phyloP scores from a whole-genome alignment of 192 early-diverging fungal genomes.

The Tieghemiomyces parasiticus region DNA sequence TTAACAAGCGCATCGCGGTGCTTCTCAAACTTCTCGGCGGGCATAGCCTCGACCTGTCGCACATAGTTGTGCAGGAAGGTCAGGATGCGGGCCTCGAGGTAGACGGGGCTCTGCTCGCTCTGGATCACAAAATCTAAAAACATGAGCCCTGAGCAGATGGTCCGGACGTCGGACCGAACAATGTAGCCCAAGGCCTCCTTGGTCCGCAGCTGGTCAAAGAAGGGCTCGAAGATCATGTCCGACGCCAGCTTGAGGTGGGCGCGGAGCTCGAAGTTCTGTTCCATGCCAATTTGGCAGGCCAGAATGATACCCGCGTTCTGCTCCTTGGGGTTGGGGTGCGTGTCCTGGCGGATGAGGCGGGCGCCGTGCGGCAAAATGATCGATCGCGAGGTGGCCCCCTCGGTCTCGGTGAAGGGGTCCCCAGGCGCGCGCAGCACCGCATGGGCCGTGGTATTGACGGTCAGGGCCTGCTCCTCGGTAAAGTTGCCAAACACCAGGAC shows the following conservation, averaged over 20 bases:
- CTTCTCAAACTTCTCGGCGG: slow-evolving; percentile 42
- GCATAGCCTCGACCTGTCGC: slow-evolving; percentile 40
- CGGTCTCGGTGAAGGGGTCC: slow-evolving; percentile 37
- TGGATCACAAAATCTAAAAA: slow-evolving; percentile 73
- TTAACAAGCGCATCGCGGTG: slow-evolving; percentile 49
- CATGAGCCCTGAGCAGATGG: slow-evolving; percentile 60
- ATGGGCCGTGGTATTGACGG: slow-evolving; percentile 39
- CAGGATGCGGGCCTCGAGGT: slow-evolving; percentile 65
- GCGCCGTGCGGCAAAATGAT: slow-evolving; percentile 36
- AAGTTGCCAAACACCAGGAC: slow-evolving; percentile 84
- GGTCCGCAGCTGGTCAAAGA: slow-evolving; percentile 87
- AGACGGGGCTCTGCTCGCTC: slow-evolving; percentile 67
- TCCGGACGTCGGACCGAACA: slow-evolving; percentile 32
- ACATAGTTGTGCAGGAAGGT: slow-evolving; percentile 50
- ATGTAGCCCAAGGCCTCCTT: slow-evolving; percentile 74
- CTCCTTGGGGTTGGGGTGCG: slow-evolving; percentile 62
- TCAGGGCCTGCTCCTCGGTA: slow-evolving; percentile 44
- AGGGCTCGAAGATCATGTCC: slow-evolving; percentile 77
- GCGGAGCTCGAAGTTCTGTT: slow-evolving; percentile 43
- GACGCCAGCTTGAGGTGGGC: slow-evolving; percentile 52
- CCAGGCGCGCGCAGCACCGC: slow-evolving; percentile 37
- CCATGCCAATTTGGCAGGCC: slow-evolving; percentile 66
- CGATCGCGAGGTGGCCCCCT: slow-evolving; percentile 28
- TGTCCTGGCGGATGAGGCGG: slow-evolving; percentile 33
- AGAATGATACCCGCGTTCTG: slow-evolving; percentile 82